These are phyloP conservation scores for Aspergillus egyptiacus DNA, from an alignment of 495 filamentous ascomycete genomes.

Conservation along the genomic window DNA sequence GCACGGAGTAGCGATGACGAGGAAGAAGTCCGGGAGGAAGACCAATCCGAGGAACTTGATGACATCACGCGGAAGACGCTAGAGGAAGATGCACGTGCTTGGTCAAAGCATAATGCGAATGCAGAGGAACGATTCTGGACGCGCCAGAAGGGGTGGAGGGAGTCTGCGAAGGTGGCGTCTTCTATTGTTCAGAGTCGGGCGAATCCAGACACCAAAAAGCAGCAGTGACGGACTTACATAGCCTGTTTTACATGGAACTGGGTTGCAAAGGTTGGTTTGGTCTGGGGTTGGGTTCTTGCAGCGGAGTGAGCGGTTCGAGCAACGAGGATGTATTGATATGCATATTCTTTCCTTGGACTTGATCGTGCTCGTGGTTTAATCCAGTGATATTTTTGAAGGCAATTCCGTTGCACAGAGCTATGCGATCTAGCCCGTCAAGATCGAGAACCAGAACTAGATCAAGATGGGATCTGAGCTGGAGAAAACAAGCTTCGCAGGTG, in stretches of 20 bases:
- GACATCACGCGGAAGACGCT: conserved; percentile 40
- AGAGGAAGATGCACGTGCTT: conserved; percentile 64
- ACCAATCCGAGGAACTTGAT: conserved; percentile 15
- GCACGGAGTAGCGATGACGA: conserved; percentile 29
- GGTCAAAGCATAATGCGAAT: conserved; percentile 44
- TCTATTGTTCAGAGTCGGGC: conserved; percentile 49
- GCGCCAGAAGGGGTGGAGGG: conserved; percentile 56
- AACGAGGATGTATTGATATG: too few species aligned
- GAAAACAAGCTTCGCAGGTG: too few species aligned
- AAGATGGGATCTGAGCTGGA: too few species aligned
- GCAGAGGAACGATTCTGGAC: conserved; percentile 65
- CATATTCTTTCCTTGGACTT: too few species aligned
- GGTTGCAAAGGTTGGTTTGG: neutral
- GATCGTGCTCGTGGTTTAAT: too few species aligned
- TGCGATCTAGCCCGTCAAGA: too few species aligned
- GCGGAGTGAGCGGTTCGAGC: too few species aligned
- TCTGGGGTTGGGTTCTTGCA: too few species aligned
- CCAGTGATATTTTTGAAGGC: too few species aligned
- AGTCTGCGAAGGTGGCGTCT: conserved; percentile 53
- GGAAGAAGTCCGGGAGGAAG: conserved; percentile 12
- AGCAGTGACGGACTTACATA: conserved; percentile 32
- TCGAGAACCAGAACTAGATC: too few species aligned
- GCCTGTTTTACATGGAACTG: neutral
- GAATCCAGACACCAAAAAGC: conserved; percentile 49
- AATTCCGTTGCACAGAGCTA: too few species aligned